A percentile compares a stretch with the other conserved stretches of the same genome.
Evolutionary conservation across 768 basidiomycete species (phyloP).

Genomic region (Butyriboletus loyo): DNA sequence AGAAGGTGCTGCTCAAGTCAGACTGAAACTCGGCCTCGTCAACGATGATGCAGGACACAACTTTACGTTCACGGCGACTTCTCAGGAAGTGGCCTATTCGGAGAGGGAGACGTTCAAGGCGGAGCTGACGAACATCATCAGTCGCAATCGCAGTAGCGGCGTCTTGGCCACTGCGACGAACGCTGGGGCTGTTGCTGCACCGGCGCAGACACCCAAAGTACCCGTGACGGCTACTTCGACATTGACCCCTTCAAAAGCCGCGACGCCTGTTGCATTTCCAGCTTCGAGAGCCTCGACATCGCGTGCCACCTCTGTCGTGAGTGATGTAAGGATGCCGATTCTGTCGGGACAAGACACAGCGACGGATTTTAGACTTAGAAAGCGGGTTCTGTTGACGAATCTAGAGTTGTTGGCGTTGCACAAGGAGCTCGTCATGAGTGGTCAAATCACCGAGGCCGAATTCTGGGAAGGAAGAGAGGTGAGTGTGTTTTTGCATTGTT

Average conservation of each 20-base stretch:
- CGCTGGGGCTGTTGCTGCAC: slow-evolving; percentile 14
- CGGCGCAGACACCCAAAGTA: slow-evolving; percentile 24
- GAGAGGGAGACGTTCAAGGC: slow-evolving; percentile 85
- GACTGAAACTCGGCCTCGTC: slow-evolving; percentile 69
- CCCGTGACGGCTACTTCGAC: slow-evolving; percentile 16
- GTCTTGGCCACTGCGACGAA: slow-evolving; percentile 8
- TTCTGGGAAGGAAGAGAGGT: slow-evolving; percentile 99
- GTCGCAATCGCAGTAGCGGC: slow-evolving; percentile 56
- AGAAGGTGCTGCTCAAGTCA: slow-evolving; percentile 74
- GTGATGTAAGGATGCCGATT: slow-evolving; percentile 50
- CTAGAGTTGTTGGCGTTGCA: slow-evolving; percentile 80
- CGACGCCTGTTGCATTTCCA: slow-evolving; percentile 30
- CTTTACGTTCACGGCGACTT: slow-evolving; percentile 70
- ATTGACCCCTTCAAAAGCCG: slow-evolving; percentile 21
- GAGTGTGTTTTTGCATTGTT: slow-evolving; percentile 11
- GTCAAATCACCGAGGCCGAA: slow-evolving; percentile 86
- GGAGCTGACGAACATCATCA: slow-evolving; percentile 74
- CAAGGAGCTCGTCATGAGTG: slow-evolving; percentile 80
- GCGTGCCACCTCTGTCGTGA: slow-evolving; percentile 61
- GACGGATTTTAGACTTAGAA: slow-evolving; percentile 69
- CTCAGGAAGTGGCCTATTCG: slow-evolving; percentile 55
- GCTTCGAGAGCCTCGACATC: slow-evolving; percentile 50
- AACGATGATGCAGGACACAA: slow-evolving; percentile 73
- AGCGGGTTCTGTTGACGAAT: slow-evolving; percentile 74
- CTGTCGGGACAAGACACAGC: slow-evolving; percentile 57